Evolutionary conservation across 208 protist genomes (phyloP), one percentile per base, ranked within the genome.

Genomic region (Acanthamoeba sp.): DNA sequence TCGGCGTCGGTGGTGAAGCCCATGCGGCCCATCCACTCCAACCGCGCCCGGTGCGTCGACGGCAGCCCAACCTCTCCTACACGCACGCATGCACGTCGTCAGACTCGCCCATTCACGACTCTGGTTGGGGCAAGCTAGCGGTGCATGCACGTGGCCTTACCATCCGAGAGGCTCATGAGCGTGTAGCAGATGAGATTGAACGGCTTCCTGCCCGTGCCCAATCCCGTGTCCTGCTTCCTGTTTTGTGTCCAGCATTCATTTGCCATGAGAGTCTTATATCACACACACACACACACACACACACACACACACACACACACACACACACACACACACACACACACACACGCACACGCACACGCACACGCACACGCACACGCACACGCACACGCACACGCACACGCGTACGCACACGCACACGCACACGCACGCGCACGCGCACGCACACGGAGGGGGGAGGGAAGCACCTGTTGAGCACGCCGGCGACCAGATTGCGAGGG

Each of bases 401-500:
- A n/a, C n/a, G n/a, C n/a, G n/a, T n/a, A n/a, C n/a, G n/a, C n/a
- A n/a, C n/a, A n/a, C n/a, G 14, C 82, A 89, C 9, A 64, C 29
- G 42, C 36, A 93, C 34, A 1, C 4, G 27, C 94, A 94, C 6
- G 71, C 29, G 18, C 89, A 84, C 12, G 94, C 80, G 62, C 93
- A 73, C 40, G 76, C 87, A n/a, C n/a, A n/a, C n/a, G n/a, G 42
- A 84, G 69, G 16, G 71, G 50, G 18, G 27, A 0, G 12, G 12
- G 16, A 18, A 62, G 22, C 55, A 55, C 69, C 93, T 69, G 20
- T 95, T 95, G 45, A 96, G 52, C 29, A 94, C 50, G 5, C 95
- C 95, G 9, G 95, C 94, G 32, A 96, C 95, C 1, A 95, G 66
- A 55, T 96, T 96, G 40, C 95, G 90, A 32, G 95, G 94, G 42